Percentiles rank a stretch among this genome's conserved stretches.
Evolutionary conservation across 2,329 filamentous ascomycete genomes (phyloP).

Genomic region (Chaetomiaceae sp.): DNA sequence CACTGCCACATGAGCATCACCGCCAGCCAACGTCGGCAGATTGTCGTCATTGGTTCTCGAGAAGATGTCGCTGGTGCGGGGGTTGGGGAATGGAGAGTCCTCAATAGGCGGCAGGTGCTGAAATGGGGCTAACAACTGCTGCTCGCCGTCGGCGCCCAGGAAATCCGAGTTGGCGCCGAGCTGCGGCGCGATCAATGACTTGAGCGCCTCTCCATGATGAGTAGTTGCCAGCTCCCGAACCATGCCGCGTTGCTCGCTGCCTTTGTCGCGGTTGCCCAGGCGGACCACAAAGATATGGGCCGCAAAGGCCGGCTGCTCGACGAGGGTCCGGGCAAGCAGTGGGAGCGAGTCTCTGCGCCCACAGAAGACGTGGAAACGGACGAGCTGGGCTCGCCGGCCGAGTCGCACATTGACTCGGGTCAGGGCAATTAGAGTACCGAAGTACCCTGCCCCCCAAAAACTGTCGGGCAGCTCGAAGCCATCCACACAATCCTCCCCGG

Average conservation of each 20-base stretch:
- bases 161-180: not conserved
- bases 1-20: too few relatives aligned
- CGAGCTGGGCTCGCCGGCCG: not conserved
- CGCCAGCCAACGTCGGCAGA: too few relatives aligned
- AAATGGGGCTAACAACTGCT: not conserved
- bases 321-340: not conserved
- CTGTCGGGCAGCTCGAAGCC: not conserved
- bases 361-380: slow-evolving; percentile 2
- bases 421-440: slow-evolving; percentile 5
- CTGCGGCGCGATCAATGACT: not conserved
- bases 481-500: slow-evolving; percentile 5
- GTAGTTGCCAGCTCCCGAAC: not conserved
- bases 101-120: not conserved
- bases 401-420: not conserved
- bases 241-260: not conserved
- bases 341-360: not conserved
- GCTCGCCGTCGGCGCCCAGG: not conserved
- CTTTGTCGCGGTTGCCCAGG: not conserved
- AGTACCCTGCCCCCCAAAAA: not conserved
- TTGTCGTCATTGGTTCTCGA: too few relatives aligned
- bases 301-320: not conserved
- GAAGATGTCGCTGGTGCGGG: too few relatives aligned
- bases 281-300: slow-evolving; percentile 1
- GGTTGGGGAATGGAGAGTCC: not conserved
- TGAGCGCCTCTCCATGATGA: not conserved